phyloP scores from a whole-genome alignment of 164 flowering plant genomes.

The Echeveria elegans region DNA sequence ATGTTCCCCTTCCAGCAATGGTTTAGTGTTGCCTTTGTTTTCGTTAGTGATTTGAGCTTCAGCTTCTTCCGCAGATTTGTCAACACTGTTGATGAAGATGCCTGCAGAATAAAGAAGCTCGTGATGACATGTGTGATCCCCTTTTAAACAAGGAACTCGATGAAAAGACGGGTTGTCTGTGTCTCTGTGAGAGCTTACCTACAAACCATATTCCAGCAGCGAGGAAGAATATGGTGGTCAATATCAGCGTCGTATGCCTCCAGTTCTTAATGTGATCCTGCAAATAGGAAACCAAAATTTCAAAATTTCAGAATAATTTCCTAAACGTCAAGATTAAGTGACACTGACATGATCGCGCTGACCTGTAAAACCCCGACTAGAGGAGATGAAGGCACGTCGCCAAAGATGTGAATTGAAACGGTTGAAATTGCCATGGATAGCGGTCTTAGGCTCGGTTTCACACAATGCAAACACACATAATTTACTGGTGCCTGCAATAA shows the following conservation, averaged over 20 bases:
- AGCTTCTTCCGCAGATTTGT: background rate
- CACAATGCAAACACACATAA: constrained; percentile 77
- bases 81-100: constrained; percentile 5
- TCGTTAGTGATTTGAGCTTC: constrained; percentile 1
- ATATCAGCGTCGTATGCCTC: constrained; percentile 41
- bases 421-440: constrained; percentile 84
- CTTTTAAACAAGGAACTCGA: background rate
- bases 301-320: background rate
- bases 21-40: background rate
- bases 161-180: background rate
- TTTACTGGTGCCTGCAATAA: constrained; percentile 79
- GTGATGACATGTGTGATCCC: background rate
- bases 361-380: constrained; percentile 87
- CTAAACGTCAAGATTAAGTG: background rate
- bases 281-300: background rate
- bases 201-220: constrained; percentile 18
- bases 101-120: background rate
- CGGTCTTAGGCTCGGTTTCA: constrained; percentile 77
- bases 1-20: background rate
- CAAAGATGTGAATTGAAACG: constrained; percentile 76
- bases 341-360: background rate
- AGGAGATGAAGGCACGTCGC: constrained; percentile 94
- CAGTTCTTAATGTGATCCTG: constrained; percentile 56
- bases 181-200: background rate
- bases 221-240: constrained; percentile 44